Conservation (phyloP, 331 rosid species). For the Pyracantha coccinea region DNA sequence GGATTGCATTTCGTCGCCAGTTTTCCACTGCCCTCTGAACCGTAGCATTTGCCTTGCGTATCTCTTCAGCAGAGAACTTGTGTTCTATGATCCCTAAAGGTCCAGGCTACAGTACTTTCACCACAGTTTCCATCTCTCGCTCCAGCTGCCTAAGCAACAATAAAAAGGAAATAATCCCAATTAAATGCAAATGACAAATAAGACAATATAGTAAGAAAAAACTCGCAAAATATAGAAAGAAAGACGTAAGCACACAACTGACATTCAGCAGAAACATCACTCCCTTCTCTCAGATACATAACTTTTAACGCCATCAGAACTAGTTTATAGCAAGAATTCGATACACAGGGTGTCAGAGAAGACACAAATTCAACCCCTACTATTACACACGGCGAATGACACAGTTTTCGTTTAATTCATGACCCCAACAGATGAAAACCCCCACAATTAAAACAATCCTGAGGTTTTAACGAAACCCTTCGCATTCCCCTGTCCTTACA, state of each 20-base stretch:
- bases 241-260: neutral
- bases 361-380: neutral
- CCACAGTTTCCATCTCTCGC: conserved; percentile 82
- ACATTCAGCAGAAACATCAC: neutral
- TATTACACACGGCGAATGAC: neutral
- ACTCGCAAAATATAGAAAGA: neutral
- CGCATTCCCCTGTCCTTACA: neutral
- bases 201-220: neutral
- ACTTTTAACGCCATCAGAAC: neutral
- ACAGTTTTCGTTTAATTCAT: neutral
- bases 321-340: neutral
- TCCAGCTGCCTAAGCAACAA: conserved; percentile 54
- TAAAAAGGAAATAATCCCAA: neutral
- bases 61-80: conserved; percentile 73
- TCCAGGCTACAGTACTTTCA: conserved; percentile 85
- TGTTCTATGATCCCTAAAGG: conserved; percentile 83
- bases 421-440: neutral
- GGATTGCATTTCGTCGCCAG: conserved; percentile 56
- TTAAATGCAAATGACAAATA: neutral
- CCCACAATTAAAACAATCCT: neutral
- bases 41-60: conserved; percentile 43
- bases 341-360: neutral
- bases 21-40: conserved; percentile 59
- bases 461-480: neutral
- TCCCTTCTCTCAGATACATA: neutral